These are phyloP conservation scores for Lanmaoa pseudosensibilis DNA, from an alignment of 768 basidiomycete species.

Conservation along the genomic window DNA sequence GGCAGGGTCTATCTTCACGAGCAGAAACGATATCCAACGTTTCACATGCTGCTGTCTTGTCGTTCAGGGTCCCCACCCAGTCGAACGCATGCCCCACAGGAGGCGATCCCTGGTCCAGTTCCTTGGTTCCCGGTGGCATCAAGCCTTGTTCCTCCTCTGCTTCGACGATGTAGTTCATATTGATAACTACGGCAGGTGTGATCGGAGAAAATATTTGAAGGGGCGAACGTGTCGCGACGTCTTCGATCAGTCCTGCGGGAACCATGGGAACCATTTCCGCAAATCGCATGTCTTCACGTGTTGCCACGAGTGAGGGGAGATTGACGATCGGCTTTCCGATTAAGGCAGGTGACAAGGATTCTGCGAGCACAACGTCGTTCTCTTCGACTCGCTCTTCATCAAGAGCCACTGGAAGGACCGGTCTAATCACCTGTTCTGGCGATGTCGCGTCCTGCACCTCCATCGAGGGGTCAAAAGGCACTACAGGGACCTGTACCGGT, in stretches of 20 bases:
- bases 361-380: neutral
- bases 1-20: neutral
- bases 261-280: neutral
- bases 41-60: neutral
- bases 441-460: neutral
- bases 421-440: neutral
- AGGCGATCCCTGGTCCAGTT: neutral
- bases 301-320: constrained; percentile 10
- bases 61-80: neutral
- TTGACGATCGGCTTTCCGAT: constrained; percentile 5
- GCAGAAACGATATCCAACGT: neutral
- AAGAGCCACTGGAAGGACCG: neutral
- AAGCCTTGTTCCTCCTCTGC: neutral
- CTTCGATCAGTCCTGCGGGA: constrained; percentile 1
- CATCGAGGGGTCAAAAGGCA: neutral
- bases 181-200: constrained; percentile 6
- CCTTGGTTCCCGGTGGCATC: neutral
- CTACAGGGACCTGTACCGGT: neutral
- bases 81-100: neutral
- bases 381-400: neutral
- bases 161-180: neutral
- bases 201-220: neutral
- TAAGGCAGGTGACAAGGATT: neutral
- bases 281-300: neutral
- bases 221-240: constrained; percentile 15